Evolutionary conservation across 208 protist genomes (phyloP), one percentile per base, ranked within the genome.

Genomic region (Wallacemonas sp.): DNA sequence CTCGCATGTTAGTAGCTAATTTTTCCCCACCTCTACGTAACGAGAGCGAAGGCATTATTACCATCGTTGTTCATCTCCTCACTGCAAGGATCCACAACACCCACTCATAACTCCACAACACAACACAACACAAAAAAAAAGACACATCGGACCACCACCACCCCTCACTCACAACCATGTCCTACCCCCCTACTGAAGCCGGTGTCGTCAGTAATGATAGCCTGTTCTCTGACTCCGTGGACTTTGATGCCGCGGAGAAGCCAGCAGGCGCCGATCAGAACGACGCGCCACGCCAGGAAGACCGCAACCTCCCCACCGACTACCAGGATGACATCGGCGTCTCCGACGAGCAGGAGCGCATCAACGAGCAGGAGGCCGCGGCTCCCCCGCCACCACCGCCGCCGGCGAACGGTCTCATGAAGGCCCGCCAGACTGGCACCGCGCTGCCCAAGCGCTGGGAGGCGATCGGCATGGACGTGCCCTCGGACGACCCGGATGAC

Each of bases 191-290:
- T 1, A 92, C 86, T 1, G 86, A 92, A 61, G 75, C 55, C 19
- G 75, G 78, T 30, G 70, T 68, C 1, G 71, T 81, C 72, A 89
- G 81, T 68, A 89, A 86, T 61, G 73, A 81, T 72, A 92, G 82
- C 41, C 72, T 92, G 47, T 92, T 89, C 64, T 85, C 79, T 47
- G 72, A 80, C 70, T 89, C 86, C 0, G 52, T 83, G 17, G 74
- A 81, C 43, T 83, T 88, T 61, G 83, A 88, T n/a, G 62, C 64
- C 5, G 85, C 76, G 19, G 72, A 91, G 69, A 91, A 91, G 81
- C 68, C 66, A 38, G 11, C 62, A 66, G 24, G 47, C 73, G 60
- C 44, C 34, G 44, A 69, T 43, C 9, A 23, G 4, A 32, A 62
- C n/a, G 21, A 70, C 36, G 46, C 27, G 6, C n/a, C 21, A 6